phyloP scores from a whole-genome alignment of 2,329 filamentous ascomycete genomes.

The Beauveria medogensis region DNA sequence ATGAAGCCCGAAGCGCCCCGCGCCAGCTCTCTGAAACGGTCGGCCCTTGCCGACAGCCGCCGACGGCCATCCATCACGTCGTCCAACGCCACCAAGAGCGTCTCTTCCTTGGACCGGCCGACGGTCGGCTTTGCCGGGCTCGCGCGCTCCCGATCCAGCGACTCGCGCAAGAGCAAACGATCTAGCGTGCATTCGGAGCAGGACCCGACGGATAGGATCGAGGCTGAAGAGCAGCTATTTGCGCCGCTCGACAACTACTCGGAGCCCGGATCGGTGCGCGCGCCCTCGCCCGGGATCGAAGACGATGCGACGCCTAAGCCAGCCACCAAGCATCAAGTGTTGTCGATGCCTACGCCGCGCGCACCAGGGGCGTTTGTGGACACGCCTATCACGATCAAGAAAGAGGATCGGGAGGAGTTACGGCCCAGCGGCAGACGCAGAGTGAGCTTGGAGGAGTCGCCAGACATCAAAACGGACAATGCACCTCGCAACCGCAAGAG shows the following conservation, averaged over 20 bases:
- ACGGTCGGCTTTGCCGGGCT: conserved; percentile 41
- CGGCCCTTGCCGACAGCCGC: background rate
- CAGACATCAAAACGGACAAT: conserved; percentile 13
- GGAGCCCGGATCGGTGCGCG: conserved; percentile 45
- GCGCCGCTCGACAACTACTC: conserved; percentile 47
- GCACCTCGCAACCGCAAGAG: conserved; percentile 20
- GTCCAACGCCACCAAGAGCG: conserved; percentile 7
- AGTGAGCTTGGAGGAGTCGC: conserved; percentile 8
- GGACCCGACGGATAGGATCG: conserved; percentile 49
- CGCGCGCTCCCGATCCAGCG: conserved; percentile 33
- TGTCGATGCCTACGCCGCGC: conserved; percentile 44
- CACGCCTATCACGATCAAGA: conserved; percentile 41
- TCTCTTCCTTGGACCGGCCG: conserved; percentile 20
- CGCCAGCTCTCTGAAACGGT: conserved; percentile 8
- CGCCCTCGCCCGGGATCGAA: conserved; percentile 32
- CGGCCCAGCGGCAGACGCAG: background rate
- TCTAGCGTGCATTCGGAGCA: conserved; percentile 42
- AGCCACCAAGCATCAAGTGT: conserved; percentile 31
- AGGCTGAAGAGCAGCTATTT: conserved; percentile 49
- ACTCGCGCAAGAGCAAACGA: conserved; percentile 41
- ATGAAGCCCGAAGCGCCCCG: background rate
- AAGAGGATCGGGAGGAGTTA: conserved; percentile 18
- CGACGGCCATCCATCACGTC: conserved; percentile 2
- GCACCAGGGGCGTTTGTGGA: conserved; percentile 50
- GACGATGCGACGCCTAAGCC: conserved; percentile 38